Evolutionary conservation across 805 yeast genomes (phyloP).

Genomic region (Cyberlindnera japonica): DNA sequence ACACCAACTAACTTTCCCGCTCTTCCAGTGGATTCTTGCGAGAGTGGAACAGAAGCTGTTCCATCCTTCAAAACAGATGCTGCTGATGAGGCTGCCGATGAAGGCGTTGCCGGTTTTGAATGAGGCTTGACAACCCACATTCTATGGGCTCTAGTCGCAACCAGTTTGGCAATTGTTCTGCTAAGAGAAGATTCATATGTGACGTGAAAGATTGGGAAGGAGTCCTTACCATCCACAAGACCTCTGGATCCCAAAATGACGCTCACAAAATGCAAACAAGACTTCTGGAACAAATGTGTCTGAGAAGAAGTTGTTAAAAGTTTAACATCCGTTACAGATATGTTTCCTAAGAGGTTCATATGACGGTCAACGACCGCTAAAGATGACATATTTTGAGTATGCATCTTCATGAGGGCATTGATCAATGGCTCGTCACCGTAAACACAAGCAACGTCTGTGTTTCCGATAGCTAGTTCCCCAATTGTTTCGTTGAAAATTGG

Average conservation of each 20-base stretch:
- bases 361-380: conserved; percentile 87
- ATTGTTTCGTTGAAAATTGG: conserved; percentile 64
- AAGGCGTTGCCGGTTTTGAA: conserved; percentile 24
- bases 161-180: conserved; percentile 88
- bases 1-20: conserved; percentile 89
- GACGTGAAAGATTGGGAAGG: conserved; percentile 95
- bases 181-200: conserved; percentile 75
- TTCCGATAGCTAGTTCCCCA: conserved; percentile 74
- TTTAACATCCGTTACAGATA: conserved; percentile 90
- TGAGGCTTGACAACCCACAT: conserved; percentile 74
- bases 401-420: conserved; percentile 85
- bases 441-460: conserved; percentile 67
- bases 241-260: conserved; percentile 87
- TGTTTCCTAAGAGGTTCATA: conserved; percentile 78
- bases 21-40: conserved; percentile 43
- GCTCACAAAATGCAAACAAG: conserved; percentile 84
- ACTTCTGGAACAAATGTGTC: conserved; percentile 72
- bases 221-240: conserved; percentile 89
- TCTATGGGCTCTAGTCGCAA: conserved; percentile 92
- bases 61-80: conserved; percentile 2
- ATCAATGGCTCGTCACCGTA: conserved; percentile 84
- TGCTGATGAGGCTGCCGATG: conserved; percentile 21
- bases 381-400: conserved; percentile 77
- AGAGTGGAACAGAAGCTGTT: conserved; percentile 24
- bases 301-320: conserved; percentile 85